These are phyloP conservation scores for Fusarium cyanostomum DNA, from an alignment of 2,329 filamentous ascomycete genomes.

Conservation along the genomic window DNA sequence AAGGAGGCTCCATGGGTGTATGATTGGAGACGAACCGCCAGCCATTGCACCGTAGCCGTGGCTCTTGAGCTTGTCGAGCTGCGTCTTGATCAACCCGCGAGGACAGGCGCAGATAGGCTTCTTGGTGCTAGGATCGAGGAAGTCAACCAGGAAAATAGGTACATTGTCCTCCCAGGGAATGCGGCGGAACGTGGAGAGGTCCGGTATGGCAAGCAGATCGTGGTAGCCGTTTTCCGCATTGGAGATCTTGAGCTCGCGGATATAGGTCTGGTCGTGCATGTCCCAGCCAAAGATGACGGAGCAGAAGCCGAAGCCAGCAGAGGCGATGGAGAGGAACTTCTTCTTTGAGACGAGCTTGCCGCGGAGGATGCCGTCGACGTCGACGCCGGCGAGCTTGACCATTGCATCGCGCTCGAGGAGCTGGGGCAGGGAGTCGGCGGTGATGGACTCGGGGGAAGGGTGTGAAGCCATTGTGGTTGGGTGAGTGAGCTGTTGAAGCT, in stretches of 20 bases:
- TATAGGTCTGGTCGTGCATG: constrained; percentile 94
- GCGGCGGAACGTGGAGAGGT: constrained; percentile 79
- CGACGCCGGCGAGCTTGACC: constrained; percentile 88
- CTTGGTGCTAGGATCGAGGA: constrained; percentile 81
- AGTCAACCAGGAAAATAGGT: constrained; percentile 86
- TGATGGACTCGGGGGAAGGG: constrained; percentile 54
- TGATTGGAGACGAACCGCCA: constrained; percentile 70
- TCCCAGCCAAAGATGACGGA: constrained; percentile 97
- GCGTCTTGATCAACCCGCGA: constrained; percentile 75
- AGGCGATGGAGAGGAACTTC: constrained; percentile 87
- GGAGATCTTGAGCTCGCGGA: constrained; percentile 84
- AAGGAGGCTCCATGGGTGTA: neutral
- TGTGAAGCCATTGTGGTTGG: constrained; percentile 41
- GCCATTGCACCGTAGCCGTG: constrained; percentile 86
- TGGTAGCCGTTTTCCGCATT: constrained; percentile 92
- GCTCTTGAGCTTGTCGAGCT: constrained; percentile 72
- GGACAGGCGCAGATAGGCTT: constrained; percentile 81
- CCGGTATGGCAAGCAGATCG: constrained; percentile 84
- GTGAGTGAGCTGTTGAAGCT: constrained; percentile 16
- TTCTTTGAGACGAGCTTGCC: constrained; percentile 93
- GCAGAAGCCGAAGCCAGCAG: constrained; percentile 89
- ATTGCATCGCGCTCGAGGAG: constrained; percentile 76
- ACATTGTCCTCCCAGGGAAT: constrained; percentile 93
- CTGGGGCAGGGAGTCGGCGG: constrained; percentile 69
- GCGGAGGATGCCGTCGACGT: constrained; percentile 86